Base-by-base conservation (phyloP, 352 stramenopile genomes). In the Phytophthora hybrid region DNA sequence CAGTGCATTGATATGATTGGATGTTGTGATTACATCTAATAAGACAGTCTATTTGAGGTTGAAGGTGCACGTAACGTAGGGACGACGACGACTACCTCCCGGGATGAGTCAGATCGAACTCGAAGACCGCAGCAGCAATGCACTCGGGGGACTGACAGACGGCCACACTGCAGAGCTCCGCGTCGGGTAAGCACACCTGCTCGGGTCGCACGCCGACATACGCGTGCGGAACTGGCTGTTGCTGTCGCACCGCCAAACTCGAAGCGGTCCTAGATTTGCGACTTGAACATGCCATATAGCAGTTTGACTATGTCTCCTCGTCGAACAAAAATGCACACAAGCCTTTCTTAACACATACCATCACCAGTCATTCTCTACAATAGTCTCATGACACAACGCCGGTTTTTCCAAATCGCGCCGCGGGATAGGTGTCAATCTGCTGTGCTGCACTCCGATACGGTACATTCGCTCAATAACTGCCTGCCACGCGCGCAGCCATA, bases 391-490 rank as follows among this genome's bases (percentile, higher is more conserved):
- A 29, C n/a, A 5, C 18, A 26, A n/a, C 16, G 13, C 59, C 29
- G n/a, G 54, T 66, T 63, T 62, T 64, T 59, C 26, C 52, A 56
- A 49, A 64, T 64, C 21, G 46, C 58, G 54, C 39, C 54, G 34
- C 39, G 67, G 69, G 57, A 61, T 72, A 76, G 63, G 69, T 69
- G 14, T 59, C 14, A 11, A 23, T 23, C 69, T 23, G 68, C 68
- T 74, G 74, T 77, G 65, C 65, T 61, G 71, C 71, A 77, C 5
- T 23, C 54, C 26, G 16, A 55, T 68, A 59, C 26, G 16, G 51
- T 68, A 59, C 57, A 73, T 68, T 68, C 60, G 59, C 53, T 49
- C 44, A 70, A 73, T 77, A 74, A 73, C 71, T 59, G 65, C 37
- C 51, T 51, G 41, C 59, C 23, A 23, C 39, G 39, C n/a, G 19